These are phyloP conservation scores for Yamadazyma atlantica DNA, from an alignment of 1,139 yeast genomes.

Conservation along the genomic window DNA sequence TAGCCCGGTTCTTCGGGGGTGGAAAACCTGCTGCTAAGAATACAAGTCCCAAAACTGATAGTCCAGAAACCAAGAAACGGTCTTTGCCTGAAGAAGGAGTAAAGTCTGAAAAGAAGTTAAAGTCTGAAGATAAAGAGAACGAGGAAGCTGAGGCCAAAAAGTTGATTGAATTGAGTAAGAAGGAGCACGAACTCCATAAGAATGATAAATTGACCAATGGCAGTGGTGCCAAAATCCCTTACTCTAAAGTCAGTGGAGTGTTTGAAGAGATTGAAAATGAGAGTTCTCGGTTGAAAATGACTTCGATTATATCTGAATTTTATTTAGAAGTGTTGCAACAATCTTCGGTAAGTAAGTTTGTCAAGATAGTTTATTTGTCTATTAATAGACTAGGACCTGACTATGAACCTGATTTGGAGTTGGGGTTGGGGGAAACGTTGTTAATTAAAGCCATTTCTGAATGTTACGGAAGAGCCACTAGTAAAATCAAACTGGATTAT, in stretches of 20 bases:
- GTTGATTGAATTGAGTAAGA: slow-evolving; percentile 23
- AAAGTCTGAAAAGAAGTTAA: slow-evolving; percentile 5
- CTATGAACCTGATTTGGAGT: slow-evolving; percentile 83
- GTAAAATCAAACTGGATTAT: slow-evolving; percentile 72
- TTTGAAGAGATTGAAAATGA: slow-evolving; percentile 79
- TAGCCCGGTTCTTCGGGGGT: slow-evolving; percentile 35
- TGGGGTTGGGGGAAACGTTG: slow-evolving; percentile 89
- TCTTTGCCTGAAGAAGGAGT: slow-evolving; percentile 1
- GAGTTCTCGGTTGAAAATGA: slow-evolving; percentile 78
- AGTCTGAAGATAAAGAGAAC: slow-evolving; percentile 2
- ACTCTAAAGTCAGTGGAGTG: slow-evolving; percentile 61
- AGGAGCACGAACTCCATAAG: slow-evolving; percentile 20
- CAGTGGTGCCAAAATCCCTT: slow-evolving; percentile 42
- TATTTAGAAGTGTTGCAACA: slow-evolving; percentile 60
- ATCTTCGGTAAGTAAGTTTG: slow-evolving; percentile 55
- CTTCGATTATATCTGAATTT: slow-evolving; percentile 70
- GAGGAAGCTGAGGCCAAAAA: slow-evolving; percentile 18
- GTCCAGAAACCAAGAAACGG: background rate
- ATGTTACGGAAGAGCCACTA: slow-evolving; percentile 77
- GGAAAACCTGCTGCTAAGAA: background rate
- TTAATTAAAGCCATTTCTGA: slow-evolving; percentile 86
- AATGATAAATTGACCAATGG: slow-evolving; percentile 9
- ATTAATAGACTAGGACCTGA: slow-evolving; percentile 93
- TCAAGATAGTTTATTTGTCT: slow-evolving; percentile 75
- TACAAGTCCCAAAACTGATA: background rate